Evolutionary conservation across 495 filamentous ascomycete species (phyloP), one percentile per base, ranked within the genome.

Genomic region (Saxophila tyrrhenica): DNA sequence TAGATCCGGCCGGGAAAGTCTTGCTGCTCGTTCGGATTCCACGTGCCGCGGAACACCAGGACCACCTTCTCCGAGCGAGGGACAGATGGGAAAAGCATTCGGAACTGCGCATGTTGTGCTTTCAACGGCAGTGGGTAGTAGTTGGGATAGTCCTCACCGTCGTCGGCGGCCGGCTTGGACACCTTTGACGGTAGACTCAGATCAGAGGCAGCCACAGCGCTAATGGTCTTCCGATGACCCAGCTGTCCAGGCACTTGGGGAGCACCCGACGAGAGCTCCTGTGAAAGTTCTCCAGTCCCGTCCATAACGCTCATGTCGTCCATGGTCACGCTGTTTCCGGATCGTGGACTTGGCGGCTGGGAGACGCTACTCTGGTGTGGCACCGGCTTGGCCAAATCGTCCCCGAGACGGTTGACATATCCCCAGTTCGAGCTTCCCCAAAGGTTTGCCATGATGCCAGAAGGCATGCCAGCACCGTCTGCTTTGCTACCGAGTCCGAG

Each of bases 351-450:
- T 15, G 60, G 57, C 22, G 60, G 55, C 50, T 59, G 55, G 24
- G 57, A 61, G 2, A 52, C 38, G 35, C 52, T 57, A 32, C 48
- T 19, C 15, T 62, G 59, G 17, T 48, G 43, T 16, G 8, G 13
- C 49, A 9, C 10, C 21, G 29, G 13, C 21, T 50, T 46, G 1
- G 50, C 25, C 21, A 23, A 20, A 29, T 25, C 82, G 39, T 70
- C 62, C 57, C 82, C 77, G 17, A 86, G 64, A 15, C 76, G 75
- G 59, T 87, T 87, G 23, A 89, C 72, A 52, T 85, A 82, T 7
- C 85, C 81, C 85, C 87, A 94, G 39, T 89, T 82, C 38, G 79
- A 81, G 68, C 82, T 91, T 43, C 89, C 89, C 89, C 89, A 96
- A 51, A 92, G 72, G 62, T 96, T 96, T 19, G 89, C 89, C 77